Conservation (phyloP, 148 eudicot species). For the Camellia lanceoleosa region DNA sequence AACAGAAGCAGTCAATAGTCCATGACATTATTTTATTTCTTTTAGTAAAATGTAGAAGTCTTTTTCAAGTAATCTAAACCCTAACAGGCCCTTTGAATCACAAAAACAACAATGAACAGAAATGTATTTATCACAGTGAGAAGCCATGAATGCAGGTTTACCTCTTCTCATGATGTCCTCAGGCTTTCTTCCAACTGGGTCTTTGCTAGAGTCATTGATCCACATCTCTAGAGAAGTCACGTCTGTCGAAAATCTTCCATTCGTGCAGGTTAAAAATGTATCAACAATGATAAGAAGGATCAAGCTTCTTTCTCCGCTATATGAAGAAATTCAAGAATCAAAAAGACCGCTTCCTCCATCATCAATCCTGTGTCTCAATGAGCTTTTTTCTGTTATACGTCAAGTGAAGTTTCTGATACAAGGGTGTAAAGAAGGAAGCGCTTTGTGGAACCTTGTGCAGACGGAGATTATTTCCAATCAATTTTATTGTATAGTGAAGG, state of each 20-base stretch:
- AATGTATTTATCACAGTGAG: conserved; percentile 4
- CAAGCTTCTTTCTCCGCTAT: conserved; percentile 51
- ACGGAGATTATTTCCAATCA: conserved; percentile 46
- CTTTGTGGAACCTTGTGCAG: conserved; percentile 49
- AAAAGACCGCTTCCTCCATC: conserved; percentile 35
- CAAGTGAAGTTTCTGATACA: conserved; percentile 32
- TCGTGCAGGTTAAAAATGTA: conserved; percentile 47
- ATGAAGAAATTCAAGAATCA: conserved; percentile 49
- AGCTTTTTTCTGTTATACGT: conserved; percentile 36
- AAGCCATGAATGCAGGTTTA: conserved; percentile 34
- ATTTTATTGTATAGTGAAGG: conserved; percentile 34
- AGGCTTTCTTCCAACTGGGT: conserved; percentile 45
- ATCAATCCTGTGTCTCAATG: conserved; percentile 42
- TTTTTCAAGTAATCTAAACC: conserved; percentile 14
- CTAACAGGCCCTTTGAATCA: conserved; percentile 4
- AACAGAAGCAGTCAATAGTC: conserved; percentile 33
- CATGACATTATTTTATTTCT: conserved; percentile 18
- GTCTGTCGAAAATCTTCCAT: conserved; percentile 34
- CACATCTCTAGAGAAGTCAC: conserved; percentile 42
- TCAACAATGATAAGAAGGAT: conserved; percentile 45
- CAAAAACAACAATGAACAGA: conserved; percentile 16
- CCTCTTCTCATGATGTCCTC: conserved; percentile 39
- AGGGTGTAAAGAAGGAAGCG: conserved; percentile 38
- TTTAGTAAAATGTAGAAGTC: not conserved
- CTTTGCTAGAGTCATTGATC: conserved; percentile 52